These are phyloP conservation scores for Caryopteris hybrid DNA, from an alignment of 305 asterid genomes.

Conservation along the genomic window DNA sequence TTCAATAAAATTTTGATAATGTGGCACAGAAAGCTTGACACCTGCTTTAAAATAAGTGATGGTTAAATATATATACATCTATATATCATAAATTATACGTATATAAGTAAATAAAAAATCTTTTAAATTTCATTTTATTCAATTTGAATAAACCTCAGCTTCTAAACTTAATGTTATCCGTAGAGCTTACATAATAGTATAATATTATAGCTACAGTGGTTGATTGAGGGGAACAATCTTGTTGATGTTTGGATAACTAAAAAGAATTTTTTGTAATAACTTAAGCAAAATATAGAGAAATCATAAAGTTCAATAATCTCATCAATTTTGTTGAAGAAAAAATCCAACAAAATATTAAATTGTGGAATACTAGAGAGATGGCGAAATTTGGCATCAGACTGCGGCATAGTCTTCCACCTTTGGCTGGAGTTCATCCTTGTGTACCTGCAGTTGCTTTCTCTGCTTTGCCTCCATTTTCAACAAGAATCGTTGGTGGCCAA, in stretches of 20 bases:
- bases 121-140: too few species aligned
- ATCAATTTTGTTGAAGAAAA: not conserved
- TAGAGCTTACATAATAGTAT: too few species aligned
- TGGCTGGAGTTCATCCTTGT: slow-evolving; percentile 27
- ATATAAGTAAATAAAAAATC: too few species aligned
- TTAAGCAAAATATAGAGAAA: not conserved
- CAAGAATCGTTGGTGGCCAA: slow-evolving; percentile 22
- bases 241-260: too few species aligned
- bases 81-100: not conserved
- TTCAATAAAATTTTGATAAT: too few species aligned
- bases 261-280: too few species aligned
- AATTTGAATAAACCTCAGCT: not conserved
- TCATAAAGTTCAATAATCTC: not conserved
- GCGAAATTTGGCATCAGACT: slow-evolving; percentile 38
- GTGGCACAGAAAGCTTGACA: too few species aligned
- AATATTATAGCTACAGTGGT: too few species aligned
- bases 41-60: too few species aligned
- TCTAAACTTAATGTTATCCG: not conserved
- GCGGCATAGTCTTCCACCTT: slow-evolving; percentile 26
- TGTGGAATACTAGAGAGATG: slow-evolving; percentile 24
- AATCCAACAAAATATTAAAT: not conserved
- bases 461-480: slow-evolving; percentile 25
- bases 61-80: too few species aligned
- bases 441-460: slow-evolving; percentile 24
- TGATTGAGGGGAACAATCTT: too few species aligned